These are phyloP conservation scores for Centaurea solstitialis DNA, from an alignment of 129 eudicot species.

Conservation along the genomic window DNA sequence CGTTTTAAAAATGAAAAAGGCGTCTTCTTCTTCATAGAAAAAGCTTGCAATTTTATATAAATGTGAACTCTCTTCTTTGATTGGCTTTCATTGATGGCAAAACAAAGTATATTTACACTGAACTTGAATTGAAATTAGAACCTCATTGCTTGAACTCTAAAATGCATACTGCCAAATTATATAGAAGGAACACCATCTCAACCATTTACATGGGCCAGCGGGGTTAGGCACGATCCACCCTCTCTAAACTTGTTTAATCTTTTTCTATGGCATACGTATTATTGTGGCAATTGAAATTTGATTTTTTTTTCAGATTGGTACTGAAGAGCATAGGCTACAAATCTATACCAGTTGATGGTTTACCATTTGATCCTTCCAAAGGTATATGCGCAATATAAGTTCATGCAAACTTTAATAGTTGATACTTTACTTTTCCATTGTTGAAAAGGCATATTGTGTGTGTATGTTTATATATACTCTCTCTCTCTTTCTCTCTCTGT, in stretches of 20 bases:
- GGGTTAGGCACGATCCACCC: background rate
- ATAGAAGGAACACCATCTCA: conserved; percentile 1
- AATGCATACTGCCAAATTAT: background rate
- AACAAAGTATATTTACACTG: background rate
- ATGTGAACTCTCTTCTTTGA: background rate
- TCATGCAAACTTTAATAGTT: background rate
- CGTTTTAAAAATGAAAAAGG: background rate
- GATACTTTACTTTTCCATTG: background rate
- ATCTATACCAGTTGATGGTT: conserved; percentile 77
- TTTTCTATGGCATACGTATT: conserved; percentile 12
- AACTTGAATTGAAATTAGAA: background rate
- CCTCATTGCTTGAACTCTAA: conserved; percentile 5
- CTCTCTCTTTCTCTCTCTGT: no score
- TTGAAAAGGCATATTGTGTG: background rate
- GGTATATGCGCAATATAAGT: conserved; percentile 40
- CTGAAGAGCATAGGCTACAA: conserved; percentile 95
- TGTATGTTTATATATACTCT: no score
- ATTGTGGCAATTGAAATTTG: background rate
- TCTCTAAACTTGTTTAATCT: background rate
- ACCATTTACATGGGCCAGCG: conserved; percentile 3
- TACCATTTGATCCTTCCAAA: conserved; percentile 77
- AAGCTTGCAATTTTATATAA: background rate
- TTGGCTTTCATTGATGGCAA: conserved; percentile 1
- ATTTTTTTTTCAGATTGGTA: conserved; percentile 60
- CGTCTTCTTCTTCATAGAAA: background rate